Base-by-base conservation (phyloP, 352 stramenopile genomes). In the Paralagenidium karlingii region DNA sequence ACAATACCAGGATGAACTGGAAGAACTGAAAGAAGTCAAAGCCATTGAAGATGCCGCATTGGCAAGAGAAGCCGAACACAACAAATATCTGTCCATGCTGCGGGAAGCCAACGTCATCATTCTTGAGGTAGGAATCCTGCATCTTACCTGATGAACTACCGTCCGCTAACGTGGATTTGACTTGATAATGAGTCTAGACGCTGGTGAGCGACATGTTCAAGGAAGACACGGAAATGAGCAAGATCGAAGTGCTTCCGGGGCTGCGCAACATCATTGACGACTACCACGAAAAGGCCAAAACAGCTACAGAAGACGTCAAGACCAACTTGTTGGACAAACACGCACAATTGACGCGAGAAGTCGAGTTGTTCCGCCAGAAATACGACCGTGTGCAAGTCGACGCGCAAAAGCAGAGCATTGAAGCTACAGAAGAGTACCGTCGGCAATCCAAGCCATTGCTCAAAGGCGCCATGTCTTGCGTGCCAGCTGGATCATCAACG, bases 201-300 rank as follows among this genome's bases (percentile, higher is more conserved):
- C 59, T 94, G 19, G 59, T 94, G 33, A 54, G 58, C 38, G 85
- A 96, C 46, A 95, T 97, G 77, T 97, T 96, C 47, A 77, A 76
- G 28, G 83, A 95, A 28, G 87, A 97, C 60, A 76, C 63, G 10
- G 88, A 96, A 39, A 90, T 95, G 53, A 71, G 53, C 52, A 95
- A 94, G 55, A 88, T 96, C 26, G 74, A 91, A 42, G 62, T 92
- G 24, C 55, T 97, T 1, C 87, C 87, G 21, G 82, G 76, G 0
- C 51, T 96, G 12, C 79, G 88, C 25, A 90, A 89, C 37, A 64
- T 94, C 31, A 84, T 94, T 22, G 84, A 96, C 31, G 65, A 88
- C 38, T 96, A 95, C 47, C 75, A 52, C n/a, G 78, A 91, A 43
- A 82, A 88, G 48, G 63, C 82, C 28, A 86, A 86, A 40, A 44